Evolutionary conservation across 208 protist genomes (phyloP).

Genomic region (Leishmania guyanensis): DNA sequence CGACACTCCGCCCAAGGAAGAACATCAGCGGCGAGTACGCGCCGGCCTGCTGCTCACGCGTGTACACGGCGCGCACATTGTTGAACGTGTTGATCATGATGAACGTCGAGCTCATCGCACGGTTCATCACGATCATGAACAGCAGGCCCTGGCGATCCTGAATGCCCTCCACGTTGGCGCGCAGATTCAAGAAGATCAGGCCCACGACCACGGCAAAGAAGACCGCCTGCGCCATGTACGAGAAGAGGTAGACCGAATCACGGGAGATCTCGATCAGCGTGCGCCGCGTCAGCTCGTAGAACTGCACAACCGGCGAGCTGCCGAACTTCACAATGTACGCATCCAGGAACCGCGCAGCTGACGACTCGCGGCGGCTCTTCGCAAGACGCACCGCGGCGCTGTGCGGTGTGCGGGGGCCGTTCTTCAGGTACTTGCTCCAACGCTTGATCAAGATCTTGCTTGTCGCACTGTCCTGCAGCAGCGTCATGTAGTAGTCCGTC

Average conservation of each 20-base stretch:
- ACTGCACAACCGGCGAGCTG: conserved; percentile 55
- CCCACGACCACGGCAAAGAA: conserved; percentile 72
- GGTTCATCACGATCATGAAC: conserved; percentile 75
- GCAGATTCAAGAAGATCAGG: conserved; percentile 76
- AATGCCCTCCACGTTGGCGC: conserved; percentile 48
- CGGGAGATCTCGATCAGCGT: conserved; percentile 40
- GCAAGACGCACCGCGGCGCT: conserved; percentile 52
- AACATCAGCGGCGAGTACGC: conserved; percentile 71
- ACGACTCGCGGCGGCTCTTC: conserved; percentile 34
- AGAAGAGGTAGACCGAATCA: conserved; percentile 50
- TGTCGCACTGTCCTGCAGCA: conserved; percentile 68
- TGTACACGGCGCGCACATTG: conserved; percentile 48
- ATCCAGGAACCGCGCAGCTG: conserved; percentile 49
- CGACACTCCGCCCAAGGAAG: conserved; percentile 43
- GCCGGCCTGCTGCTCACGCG: conserved; percentile 68
- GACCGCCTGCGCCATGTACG: conserved; percentile 44
- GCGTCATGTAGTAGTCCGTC: conserved; percentile 88
- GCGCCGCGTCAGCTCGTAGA: conserved; percentile 56
- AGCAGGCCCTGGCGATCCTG: conserved; percentile 67
- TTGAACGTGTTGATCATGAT: conserved; percentile 63
- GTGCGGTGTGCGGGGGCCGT: conserved; percentile 49
- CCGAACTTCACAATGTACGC: conserved; percentile 50
- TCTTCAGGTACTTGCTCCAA: conserved; percentile 68
- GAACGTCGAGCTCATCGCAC: conserved; percentile 54
- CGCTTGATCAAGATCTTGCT: conserved; percentile 62